Percentiles rank a stretch among this genome's conserved stretches.
Evolutionary conservation across 345 rosid species (phyloP).

Genomic region (Linum lewisii): DNA sequence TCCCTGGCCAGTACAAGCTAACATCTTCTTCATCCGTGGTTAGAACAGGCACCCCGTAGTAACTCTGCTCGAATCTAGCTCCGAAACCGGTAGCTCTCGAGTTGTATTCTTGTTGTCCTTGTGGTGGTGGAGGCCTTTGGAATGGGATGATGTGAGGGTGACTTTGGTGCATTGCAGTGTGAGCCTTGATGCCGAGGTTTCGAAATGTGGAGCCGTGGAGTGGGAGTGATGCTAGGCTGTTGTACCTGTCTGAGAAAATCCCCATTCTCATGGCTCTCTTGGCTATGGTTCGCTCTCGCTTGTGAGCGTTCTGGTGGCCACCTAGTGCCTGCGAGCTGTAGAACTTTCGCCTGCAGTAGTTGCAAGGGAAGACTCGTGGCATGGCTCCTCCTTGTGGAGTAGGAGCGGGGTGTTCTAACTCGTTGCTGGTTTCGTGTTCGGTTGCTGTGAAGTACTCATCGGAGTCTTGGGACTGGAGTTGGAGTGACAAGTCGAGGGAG

Average conservation of each 20-base stretch:
- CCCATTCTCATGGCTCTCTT: slow-evolving; percentile 22
- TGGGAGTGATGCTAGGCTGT: slow-evolving; percentile 19
- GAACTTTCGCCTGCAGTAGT: slow-evolving; percentile 83
- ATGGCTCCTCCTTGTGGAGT: neutral
- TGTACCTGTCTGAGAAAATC: slow-evolving; percentile 20
- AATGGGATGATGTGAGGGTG: slow-evolving; percentile 21
- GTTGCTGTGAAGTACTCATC: neutral
- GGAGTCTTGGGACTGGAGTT: neutral
- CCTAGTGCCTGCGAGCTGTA: slow-evolving; percentile 94
- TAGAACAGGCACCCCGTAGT: slow-evolving; percentile 47
- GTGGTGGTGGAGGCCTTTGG: slow-evolving; percentile 19
- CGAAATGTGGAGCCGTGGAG: slow-evolving; percentile 15
- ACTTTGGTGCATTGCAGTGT: slow-evolving; percentile 48
- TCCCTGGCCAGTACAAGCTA: slow-evolving; percentile 80
- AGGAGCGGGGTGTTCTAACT: neutral
- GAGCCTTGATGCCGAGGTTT: slow-evolving; percentile 14
- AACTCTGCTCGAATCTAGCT: slow-evolving; percentile 56
- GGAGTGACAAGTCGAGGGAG: slow-evolving; percentile 5
- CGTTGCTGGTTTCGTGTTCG: neutral
- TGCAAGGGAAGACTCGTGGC: slow-evolving; percentile 54
- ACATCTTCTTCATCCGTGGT: slow-evolving; percentile 47
- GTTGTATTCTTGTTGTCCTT: neutral
- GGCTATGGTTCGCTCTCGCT: slow-evolving; percentile 63
- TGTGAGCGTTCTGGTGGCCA: slow-evolving; percentile 97
- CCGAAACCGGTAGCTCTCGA: slow-evolving; percentile 20